phyloP scores from a whole-genome alignment of 225 moss, liverwort and hornwort species.

The Pleurozium schreberi region DNA sequence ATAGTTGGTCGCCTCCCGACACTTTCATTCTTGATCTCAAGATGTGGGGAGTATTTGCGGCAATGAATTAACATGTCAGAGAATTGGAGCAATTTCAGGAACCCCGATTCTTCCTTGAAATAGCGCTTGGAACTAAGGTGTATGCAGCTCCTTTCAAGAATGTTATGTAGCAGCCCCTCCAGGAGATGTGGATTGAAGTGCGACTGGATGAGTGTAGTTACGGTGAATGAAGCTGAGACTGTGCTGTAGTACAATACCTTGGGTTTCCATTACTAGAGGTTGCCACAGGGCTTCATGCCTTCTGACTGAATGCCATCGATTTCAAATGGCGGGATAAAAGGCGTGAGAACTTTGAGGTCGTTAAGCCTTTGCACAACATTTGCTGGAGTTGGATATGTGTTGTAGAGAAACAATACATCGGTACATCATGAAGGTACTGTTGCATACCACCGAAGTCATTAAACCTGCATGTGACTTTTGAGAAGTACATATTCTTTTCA shows the following conservation, averaged over 20 bases:
- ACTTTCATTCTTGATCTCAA: neutral
- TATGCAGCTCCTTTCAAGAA: neutral
- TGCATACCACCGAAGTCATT: neutral
- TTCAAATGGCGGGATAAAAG: neutral
- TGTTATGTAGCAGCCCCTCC: neutral
- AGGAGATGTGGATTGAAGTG: neutral
- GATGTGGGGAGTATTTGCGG: neutral
- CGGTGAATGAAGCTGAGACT: neutral
- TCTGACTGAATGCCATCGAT: neutral
- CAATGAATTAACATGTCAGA: neutral
- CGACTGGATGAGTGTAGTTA: neutral
- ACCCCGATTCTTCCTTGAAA: neutral
- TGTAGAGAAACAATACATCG: neutral
- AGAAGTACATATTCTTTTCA: neutral
- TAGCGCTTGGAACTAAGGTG: neutral
- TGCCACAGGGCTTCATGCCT: neutral
- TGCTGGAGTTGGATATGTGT: neutral
- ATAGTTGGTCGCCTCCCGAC: neutral
- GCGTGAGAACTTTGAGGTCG: neutral
- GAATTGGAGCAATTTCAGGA: neutral
- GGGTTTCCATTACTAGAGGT: neutral
- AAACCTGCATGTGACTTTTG: neutral
- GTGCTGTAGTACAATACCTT: neutral
- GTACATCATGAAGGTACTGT: neutral
- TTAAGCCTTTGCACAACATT: neutral